Conservation (phyloP, 495 filamentous ascomycete species). For the Cenococcum geophilum region DNA sequence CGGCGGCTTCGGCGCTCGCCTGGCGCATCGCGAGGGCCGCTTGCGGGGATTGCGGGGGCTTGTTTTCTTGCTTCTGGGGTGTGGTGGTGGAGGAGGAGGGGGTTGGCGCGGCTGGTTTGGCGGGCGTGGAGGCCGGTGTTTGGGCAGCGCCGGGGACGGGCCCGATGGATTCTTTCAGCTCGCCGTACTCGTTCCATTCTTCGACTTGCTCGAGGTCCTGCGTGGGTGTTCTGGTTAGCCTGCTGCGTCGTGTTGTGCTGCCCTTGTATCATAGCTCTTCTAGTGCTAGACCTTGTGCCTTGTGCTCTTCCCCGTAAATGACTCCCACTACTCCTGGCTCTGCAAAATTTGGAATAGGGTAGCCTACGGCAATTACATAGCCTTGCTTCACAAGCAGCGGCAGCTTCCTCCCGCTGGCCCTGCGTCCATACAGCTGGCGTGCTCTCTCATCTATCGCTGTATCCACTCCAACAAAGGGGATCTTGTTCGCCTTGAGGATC, state of each 20-base stretch:
- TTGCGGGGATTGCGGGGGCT: conserved; percentile 16
- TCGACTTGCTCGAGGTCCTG: conserved; percentile 91
- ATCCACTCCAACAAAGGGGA: conserved; percentile 88
- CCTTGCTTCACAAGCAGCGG: conserved; percentile 87
- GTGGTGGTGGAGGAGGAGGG: conserved; percentile 8
- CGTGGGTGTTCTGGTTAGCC: too few species aligned
- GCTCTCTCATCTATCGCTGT: conserved; percentile 88
- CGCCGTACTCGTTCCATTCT: conserved; percentile 98
- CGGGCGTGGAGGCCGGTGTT: too few species aligned
- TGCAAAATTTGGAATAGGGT: too few species aligned
- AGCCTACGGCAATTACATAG: conserved; percentile 74
- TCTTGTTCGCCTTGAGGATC: conserved; percentile 89
- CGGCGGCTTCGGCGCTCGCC: conserved; percentile 28
- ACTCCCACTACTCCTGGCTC: too few species aligned
- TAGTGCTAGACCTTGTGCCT: too few species aligned
- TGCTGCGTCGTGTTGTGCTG: too few species aligned
- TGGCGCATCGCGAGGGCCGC: conserved; percentile 22
- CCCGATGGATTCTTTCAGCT: conserved; percentile 77
- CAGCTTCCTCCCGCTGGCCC: conserved; percentile 71
- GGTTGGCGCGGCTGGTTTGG: too few species aligned
- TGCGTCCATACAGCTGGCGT: conserved; percentile 80
- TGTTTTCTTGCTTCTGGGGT: conserved; percentile 7
- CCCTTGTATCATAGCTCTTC: too few species aligned
- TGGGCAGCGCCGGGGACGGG: conserved; percentile 29
- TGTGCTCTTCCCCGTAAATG: too few species aligned